Conservation (phyloP, 495 filamentous ascomycete genomes). For the Sabuloglossum arenarium region DNA sequence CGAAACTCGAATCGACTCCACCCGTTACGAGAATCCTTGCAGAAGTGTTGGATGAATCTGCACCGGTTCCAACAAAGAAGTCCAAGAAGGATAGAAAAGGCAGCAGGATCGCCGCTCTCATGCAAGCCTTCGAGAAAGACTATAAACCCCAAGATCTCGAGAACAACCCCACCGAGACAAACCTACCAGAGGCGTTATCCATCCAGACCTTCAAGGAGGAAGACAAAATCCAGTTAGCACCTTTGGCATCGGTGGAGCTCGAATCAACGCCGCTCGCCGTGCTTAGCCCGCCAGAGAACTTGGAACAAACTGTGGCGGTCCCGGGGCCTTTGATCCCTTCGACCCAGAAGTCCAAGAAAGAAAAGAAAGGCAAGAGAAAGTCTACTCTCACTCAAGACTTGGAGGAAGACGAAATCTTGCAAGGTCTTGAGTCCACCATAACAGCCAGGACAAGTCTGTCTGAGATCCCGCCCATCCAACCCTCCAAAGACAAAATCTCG, state of each 20-base stretch:
- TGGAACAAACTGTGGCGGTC: neutral
- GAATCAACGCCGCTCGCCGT: neutral
- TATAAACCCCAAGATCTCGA: too few species aligned
- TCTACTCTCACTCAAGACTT: too few species aligned
- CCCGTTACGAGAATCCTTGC: neutral
- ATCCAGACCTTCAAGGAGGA: neutral
- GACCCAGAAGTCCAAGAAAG: neutral
- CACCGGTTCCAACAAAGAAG: too few species aligned
- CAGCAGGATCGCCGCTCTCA: neutral
- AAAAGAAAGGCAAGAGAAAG: too few species aligned
- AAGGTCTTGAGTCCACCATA: too few species aligned
- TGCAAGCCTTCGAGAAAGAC: too few species aligned
- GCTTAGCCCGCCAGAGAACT: neutral
- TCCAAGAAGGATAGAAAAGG: neutral
- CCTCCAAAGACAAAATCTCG: neutral
- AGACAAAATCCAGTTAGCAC: neutral
- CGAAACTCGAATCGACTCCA: neutral
- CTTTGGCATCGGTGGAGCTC: neutral
- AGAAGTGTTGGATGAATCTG: neutral
- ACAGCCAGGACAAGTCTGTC: too few species aligned
- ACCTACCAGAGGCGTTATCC: neutral
- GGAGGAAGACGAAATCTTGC: too few species aligned
- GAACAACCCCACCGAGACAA: too few species aligned
- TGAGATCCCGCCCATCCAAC: too few species aligned
- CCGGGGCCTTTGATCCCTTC: neutral